These are phyloP conservation scores for Neurospora sublineolata DNA, from an alignment of 495 filamentous ascomycete species.

Conservation along the genomic window DNA sequence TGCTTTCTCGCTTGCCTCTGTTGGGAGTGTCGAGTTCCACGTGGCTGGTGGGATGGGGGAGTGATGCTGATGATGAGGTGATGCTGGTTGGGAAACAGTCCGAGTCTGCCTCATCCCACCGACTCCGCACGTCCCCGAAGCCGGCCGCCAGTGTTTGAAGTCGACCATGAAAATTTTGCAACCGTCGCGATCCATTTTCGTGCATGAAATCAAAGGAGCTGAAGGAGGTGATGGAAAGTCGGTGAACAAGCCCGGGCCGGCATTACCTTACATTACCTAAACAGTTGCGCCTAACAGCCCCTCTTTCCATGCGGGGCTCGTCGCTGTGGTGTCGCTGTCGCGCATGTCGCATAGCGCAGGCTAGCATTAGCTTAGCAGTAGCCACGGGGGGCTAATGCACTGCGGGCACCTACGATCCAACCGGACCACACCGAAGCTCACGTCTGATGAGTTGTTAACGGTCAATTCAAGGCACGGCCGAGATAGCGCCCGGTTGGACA, in stretches of 20 bases:
- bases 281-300: neutral
- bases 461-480: neutral
- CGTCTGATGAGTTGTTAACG: neutral
- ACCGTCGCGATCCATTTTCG: neutral
- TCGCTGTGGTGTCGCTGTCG: neutral
- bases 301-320: neutral
- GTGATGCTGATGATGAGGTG: neutral
- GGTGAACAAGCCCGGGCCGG: neutral
- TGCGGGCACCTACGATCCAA: neutral
- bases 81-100: neutral
- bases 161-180: neutral
- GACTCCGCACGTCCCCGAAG: neutral
- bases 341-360: neutral
- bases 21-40: neutral
- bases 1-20: neutral
- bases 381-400: neutral
- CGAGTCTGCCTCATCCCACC: neutral
- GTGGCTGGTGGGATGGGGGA: neutral
- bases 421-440: neutral
- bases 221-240: neutral
- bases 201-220: neutral
- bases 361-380: neutral
- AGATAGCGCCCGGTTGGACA: neutral
- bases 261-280: neutral
- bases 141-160: neutral